Conservation (phyloP, 306 rosid genomes). For the Corylus americana region DNA sequence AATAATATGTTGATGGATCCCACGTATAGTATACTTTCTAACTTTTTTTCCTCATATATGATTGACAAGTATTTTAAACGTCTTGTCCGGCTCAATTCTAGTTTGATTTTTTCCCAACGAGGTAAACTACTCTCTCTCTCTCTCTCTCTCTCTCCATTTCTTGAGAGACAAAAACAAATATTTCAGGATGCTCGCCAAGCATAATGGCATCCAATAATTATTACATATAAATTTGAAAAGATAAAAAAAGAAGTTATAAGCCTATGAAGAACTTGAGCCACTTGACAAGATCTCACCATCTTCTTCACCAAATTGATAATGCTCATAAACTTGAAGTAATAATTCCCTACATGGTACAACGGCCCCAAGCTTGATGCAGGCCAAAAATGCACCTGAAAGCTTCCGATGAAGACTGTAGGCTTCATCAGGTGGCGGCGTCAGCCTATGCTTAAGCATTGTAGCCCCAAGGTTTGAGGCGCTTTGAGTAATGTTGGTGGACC, state of each 20-base stretch:
- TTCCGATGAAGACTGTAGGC: constrained; percentile 96
- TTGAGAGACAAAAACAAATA: background rate
- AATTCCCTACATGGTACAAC: constrained; percentile 87
- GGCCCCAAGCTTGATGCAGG: constrained; percentile 88
- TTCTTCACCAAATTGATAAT: constrained; percentile 59
- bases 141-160: background rate
- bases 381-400: constrained; percentile 90
- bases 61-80: too few species aligned
- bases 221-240: constrained; percentile 16
- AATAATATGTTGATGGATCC: background rate
- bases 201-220: constrained; percentile 26
- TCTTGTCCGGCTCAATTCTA: too few species aligned
- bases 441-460: constrained; percentile 91
- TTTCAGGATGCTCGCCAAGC: background rate
- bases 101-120: too few species aligned
- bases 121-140: background rate
- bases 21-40: background rate
- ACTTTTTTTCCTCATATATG: too few species aligned
- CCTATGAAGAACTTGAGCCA: constrained; percentile 33
- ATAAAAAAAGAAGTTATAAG: constrained; percentile 1
- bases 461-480: constrained; percentile 82
- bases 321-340: constrained; percentile 57
- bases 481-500: constrained; percentile 63
- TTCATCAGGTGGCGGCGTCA: constrained; percentile 95
- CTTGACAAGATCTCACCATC: constrained; percentile 42